Percentiles rank a stretch among this genome's conserved stretches.
Evolutionary conservation across 108 stramenopile species (phyloP).

Genomic region (Mayamaea pseudoterrestris): DNA sequence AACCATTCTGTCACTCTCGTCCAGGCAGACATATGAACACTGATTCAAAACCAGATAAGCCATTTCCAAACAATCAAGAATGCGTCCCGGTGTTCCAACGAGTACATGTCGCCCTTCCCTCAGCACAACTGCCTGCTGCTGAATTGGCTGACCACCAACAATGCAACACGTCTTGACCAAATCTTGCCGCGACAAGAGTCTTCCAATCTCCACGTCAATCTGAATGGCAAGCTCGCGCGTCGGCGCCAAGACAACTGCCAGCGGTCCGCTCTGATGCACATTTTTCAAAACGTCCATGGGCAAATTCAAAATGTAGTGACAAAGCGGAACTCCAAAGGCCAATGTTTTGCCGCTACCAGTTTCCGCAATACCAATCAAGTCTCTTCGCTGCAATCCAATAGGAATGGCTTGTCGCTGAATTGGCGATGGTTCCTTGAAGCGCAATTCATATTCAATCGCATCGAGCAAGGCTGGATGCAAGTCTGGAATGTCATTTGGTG

Average conservation of each 20-base stretch:
- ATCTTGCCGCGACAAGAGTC: conserved; percentile 37
- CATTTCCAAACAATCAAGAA: conserved; percentile 92
- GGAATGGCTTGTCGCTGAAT: conserved; percentile 96
- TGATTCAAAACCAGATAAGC: conserved; percentile 93
- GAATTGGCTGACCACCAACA: conserved; percentile 88
- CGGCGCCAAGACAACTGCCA: conserved; percentile 92
- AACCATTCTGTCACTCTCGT: conserved; percentile 74
- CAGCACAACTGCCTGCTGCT: conserved; percentile 78
- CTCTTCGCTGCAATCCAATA: conserved; percentile 84
- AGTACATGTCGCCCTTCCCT: conserved; percentile 90
- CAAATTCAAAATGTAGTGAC: conserved; percentile 65
- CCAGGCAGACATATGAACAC: conserved; percentile 90
- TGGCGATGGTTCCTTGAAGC: conserved; percentile 85
- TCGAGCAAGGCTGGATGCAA: conserved; percentile 43
- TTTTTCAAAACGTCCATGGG: conserved; percentile 35
- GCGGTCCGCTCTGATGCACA: conserved; percentile 82
- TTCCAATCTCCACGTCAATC: conserved; percentile 84
- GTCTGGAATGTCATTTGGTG: conserved; percentile 21
- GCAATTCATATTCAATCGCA: conserved; percentile 72
- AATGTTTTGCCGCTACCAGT: conserved; percentile 79
- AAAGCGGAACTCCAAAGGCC: conserved; percentile 84
- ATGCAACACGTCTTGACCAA: conserved; percentile 41
- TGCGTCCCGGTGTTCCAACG: conserved; percentile 96
- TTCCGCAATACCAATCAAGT: conserved; percentile 97
- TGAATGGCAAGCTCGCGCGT: conserved; percentile 93